Evolutionary conservation across 2,329 filamentous ascomycete genomes (phyloP), one percentile per base, ranked within the genome.

Genomic region (Colletotrichum sp.): DNA sequence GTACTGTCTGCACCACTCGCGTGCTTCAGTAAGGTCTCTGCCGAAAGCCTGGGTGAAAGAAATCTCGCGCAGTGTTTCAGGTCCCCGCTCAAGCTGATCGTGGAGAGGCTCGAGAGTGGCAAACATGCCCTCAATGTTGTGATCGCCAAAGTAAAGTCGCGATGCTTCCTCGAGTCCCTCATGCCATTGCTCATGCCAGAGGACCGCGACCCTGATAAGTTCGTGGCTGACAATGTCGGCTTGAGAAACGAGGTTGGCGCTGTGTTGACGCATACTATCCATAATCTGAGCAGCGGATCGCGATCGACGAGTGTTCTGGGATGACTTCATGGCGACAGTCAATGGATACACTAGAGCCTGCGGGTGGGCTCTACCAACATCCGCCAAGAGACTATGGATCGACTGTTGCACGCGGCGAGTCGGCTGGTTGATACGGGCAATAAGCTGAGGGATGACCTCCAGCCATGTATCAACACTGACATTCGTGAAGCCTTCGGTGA

Each of bases 131-230:
- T 98, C 95, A 60, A 99, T 97, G 84, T 99, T 98, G 81, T 98
- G 94, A 81, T 99, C 96, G 76, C 96, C 97, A 85, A 99, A 99
- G 88, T 99, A 99, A 21, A 99, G 89, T 69, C 97, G 92, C 36
- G 96, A 98, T 2, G 97, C 98, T 87, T 99, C 98, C 85, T 99
- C 97, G 18, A 99, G 89, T 32, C 95, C 98, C 85, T 99, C 98
- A 79, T 99, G 97, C 97, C 97, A 99, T 79, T 98, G 94, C 82
- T 99, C 97, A 82, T 99, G 97, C 98, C 98, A 99, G 28, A 99
- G 86, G 3, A 99, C 96, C 18, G 97, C 97, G 75, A 99, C 98
- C 68, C 97, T 93, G 82, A 99, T 99, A 72, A 99, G 92, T 84
- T 99, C 98, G 81, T 97, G 95, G 83, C 96, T 99, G 79, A 99